These are phyloP conservation scores for Kodamaea fukazawae DNA, from an alignment of 805 yeast genomes.

Conservation along the genomic window DNA sequence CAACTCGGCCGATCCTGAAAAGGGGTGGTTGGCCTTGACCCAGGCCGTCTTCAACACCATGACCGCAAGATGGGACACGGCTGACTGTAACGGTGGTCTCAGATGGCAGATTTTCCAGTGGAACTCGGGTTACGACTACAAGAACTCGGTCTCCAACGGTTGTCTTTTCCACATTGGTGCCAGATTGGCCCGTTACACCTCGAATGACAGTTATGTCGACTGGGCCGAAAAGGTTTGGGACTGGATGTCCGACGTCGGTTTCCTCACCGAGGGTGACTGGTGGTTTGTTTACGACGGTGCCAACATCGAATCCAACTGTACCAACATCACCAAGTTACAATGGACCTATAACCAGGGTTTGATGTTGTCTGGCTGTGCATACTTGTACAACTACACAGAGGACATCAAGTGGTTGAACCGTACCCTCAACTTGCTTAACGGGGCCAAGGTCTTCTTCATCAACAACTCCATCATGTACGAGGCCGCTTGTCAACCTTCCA, in stretches of 20 bases:
- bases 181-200: constrained; percentile 42
- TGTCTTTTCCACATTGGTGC: constrained; percentile 45
- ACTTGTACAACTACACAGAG: constrained; percentile 68
- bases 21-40: constrained; percentile 40
- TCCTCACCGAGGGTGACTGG: constrained; percentile 40
- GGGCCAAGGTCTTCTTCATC: constrained; percentile 54
- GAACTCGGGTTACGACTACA: constrained; percentile 46
- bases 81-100: constrained; percentile 40
- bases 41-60: constrained; percentile 46
- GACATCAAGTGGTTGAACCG: constrained; percentile 66
- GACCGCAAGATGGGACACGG: constrained; percentile 43
- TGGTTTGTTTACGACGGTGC: constrained; percentile 76
- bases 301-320: constrained; percentile 57
- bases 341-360: constrained; percentile 91
- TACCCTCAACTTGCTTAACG: constrained; percentile 52
- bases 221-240: constrained; percentile 44
- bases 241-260: constrained; percentile 35
- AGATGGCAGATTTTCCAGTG: constrained; percentile 50
- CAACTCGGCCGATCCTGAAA: constrained; percentile 39
- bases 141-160: constrained; percentile 45
- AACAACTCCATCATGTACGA: constrained; percentile 59
- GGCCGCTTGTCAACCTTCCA: constrained; percentile 71
- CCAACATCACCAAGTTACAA: constrained; percentile 53
- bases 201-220: constrained; percentile 37
- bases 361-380: constrained; percentile 76